phyloP scores from a whole-genome alignment of 176 grass and related monocot genomes.

The maize (Zea mays) region Zm-B73-REFERENCE-NAM-5.0 NC_050096.1:117066501-117067000 shows the following conservation, averaged over 20 bases:
- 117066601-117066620: background rate
- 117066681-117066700: background rate
- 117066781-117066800: background rate
- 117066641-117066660: constrained; percentile 5
- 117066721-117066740: background rate
- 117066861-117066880: constrained; percentile 20
- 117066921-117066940: constrained; percentile 1
- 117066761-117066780: constrained; percentile 13
- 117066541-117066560: background rate
- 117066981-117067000: constrained; percentile 62
- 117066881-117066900: background rate
- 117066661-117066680: background rate
- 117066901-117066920: background rate
- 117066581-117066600: background rate
- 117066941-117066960: constrained; percentile 32
- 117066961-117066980: background rate
- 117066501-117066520: background rate
- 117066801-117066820: background rate
- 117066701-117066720: background rate
- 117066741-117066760: constrained; percentile 28
- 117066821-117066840: background rate
- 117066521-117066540: background rate
- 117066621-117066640: background rate
- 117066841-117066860: background rate
- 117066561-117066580: background rate